A percentile compares a stretch with the other conserved stretches of the same genome.
Evolutionary conservation across 2,329 filamentous ascomycete species (phyloP).

Genomic region (Dactylellina haptotyla): DNA sequence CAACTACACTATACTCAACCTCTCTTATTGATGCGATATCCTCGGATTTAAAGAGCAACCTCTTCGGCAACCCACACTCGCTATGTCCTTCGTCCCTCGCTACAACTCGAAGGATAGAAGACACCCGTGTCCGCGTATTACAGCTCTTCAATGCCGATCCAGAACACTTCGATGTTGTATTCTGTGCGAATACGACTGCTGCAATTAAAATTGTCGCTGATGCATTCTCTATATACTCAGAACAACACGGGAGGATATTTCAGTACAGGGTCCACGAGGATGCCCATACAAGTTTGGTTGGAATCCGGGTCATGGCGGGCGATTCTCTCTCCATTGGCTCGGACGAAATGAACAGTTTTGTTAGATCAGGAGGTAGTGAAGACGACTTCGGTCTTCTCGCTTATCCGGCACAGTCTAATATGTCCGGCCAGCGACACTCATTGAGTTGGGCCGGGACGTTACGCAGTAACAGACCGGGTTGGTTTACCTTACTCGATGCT

Average conservation of each 20-base stretch:
- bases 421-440: conserved; percentile 82
- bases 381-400: conserved; percentile 71
- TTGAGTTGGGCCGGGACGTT: conserved; percentile 72
- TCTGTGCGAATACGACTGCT: conserved; percentile 71
- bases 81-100: conserved; percentile 70
- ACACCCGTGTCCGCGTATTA: conserved; percentile 67
- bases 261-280: conserved; percentile 72
- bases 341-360: conserved; percentile 75
- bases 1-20: conserved; percentile 69
- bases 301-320: conserved; percentile 75
- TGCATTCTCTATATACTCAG: conserved; percentile 64
- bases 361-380: conserved; percentile 62
- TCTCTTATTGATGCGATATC: conserved; percentile 70
- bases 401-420: conserved; percentile 91
- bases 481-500: conserved; percentile 81
- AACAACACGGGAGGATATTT: conserved; percentile 62
- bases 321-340: conserved; percentile 72
- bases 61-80: conserved; percentile 77
- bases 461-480: conserved; percentile 59
- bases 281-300: conserved; percentile 73
- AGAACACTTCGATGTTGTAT: conserved; percentile 70
- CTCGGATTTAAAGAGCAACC: conserved; percentile 66
- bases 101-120: conserved; percentile 69
- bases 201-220: conserved; percentile 72
- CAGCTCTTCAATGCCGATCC: conserved; percentile 70